Evolutionary conservation across 2,329 filamentous ascomycete species (phyloP).

Genomic region (Monilinia fructigena): DNA sequence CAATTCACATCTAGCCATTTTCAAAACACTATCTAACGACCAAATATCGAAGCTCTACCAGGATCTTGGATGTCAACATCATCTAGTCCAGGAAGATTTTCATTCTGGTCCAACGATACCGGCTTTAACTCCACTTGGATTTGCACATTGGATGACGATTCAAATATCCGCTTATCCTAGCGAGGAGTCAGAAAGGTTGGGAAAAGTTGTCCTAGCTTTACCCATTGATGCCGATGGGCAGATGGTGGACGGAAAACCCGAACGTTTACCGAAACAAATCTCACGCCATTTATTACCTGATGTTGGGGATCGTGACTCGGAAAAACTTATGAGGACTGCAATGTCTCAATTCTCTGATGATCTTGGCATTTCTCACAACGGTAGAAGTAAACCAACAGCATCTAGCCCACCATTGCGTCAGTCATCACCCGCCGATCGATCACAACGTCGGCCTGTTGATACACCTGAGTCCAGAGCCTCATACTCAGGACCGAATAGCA

Average conservation of each 20-base stretch:
- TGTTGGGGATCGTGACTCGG: constrained; percentile 53
- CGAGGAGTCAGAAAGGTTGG: constrained; percentile 68
- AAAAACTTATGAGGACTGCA: constrained; percentile 59
- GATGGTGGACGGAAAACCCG: constrained; percentile 62
- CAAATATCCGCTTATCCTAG: constrained; percentile 76
- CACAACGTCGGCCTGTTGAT: constrained; percentile 32
- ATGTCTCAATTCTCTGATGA: constrained; percentile 49
- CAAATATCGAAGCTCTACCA: constrained; percentile 60
- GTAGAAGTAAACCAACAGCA: constrained; percentile 41
- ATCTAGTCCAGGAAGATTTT: constrained; percentile 58
- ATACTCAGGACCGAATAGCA: constrained; percentile 30
- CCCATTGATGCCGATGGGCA: constrained; percentile 59
- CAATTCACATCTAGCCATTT: constrained; percentile 29
- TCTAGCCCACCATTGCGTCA: constrained; percentile 33
- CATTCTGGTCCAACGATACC: constrained; percentile 58
- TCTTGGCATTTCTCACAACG: constrained; percentile 46
- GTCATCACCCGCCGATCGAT: constrained; percentile 31
- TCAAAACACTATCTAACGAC: constrained; percentile 40
- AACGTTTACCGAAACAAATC: constrained; percentile 76
- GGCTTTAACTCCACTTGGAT: constrained; percentile 65
- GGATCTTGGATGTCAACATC: constrained; percentile 56
- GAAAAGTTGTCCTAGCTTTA: constrained; percentile 65
- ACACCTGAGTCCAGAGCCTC: constrained; percentile 29
- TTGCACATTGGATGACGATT: constrained; percentile 68
- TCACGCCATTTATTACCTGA: constrained; percentile 70